Evolutionary conservation across 2,329 filamentous ascomycete species (phyloP).

Genomic region (Cladophialophora bantiana): DNA sequence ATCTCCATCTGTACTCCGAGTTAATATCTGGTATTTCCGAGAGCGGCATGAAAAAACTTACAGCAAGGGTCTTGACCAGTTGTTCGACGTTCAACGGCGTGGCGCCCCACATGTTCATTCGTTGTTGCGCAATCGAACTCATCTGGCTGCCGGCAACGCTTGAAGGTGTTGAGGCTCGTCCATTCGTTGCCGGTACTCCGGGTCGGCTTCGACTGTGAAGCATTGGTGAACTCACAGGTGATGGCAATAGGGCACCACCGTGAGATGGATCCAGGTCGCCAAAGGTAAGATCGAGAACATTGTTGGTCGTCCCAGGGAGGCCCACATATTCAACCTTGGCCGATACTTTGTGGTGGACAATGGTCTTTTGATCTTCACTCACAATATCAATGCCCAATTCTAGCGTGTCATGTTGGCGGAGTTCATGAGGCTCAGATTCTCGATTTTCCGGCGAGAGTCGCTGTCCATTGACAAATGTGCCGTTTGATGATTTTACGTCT

Average conservation of each 20-base stretch:
- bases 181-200: constrained; percentile 71
- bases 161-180: constrained; percentile 64
- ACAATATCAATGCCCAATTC: constrained; percentile 98
- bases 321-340: constrained; percentile 96
- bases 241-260: constrained; percentile 74
- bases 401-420: constrained; percentile 88
- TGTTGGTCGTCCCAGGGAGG: constrained; percentile 75
- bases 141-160: constrained; percentile 64
- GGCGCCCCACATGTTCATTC: constrained; percentile 80
- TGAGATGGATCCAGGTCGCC: constrained; percentile 83
- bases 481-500: constrained; percentile 98
- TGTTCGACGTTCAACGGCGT: constrained; percentile 89
- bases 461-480: constrained; percentile 94
- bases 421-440: constrained; percentile 93
- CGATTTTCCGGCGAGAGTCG: constrained; percentile 91
- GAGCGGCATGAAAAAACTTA: constrained; percentile 55
- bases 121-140: constrained; percentile 70
- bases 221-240: constrained; percentile 69
- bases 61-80: constrained; percentile 85
- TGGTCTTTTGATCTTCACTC: constrained; percentile 96
- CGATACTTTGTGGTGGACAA: constrained; percentile 97
- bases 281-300: constrained; percentile 80
- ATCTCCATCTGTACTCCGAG: constrained; percentile 74
- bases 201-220: constrained; percentile 73
- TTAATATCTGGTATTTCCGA: constrained; percentile 21